Percentiles rank a stretch among this genome's conserved stretches.
phyloP scores from a whole-genome alignment of 176 grass and related monocot genomes.

The Neostapfia colusana region DNA sequence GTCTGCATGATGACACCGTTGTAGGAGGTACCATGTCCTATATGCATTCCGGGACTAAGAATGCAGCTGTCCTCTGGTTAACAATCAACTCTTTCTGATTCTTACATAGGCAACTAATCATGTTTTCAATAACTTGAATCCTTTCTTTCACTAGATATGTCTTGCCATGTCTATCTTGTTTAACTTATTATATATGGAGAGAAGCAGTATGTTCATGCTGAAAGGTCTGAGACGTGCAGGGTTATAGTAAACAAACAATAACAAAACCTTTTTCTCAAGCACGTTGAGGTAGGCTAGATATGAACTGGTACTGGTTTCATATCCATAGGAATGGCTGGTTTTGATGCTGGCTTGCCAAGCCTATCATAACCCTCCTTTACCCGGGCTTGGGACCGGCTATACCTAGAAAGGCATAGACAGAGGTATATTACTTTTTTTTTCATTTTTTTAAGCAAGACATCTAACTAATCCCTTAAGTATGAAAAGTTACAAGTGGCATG shows the following conservation, averaged over 20 bases:
- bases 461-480: neutral
- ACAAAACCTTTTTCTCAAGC: no score
- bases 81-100: conserved; percentile 13
- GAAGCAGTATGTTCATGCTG: neutral
- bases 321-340: no score
- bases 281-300: no score
- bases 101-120: neutral
- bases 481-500: neutral
- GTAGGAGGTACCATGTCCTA: neutral
- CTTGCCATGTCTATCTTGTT: neutral
- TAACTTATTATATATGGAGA: neutral
- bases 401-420: no score
- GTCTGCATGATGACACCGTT: no score
- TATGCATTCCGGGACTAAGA: neutral
- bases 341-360: no score
- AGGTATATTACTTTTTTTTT: no score
- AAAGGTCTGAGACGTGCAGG: neutral
- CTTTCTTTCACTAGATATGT: neutral
- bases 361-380: no score
- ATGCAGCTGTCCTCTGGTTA: conserved; percentile 7
- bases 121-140: neutral
- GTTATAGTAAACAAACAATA: no score
- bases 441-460: neutral
- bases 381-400: no score
- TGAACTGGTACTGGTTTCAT: no score